Base-by-base conservation (phyloP, 805 yeast genomes). In the Ogataea polymorpha region DNA sequence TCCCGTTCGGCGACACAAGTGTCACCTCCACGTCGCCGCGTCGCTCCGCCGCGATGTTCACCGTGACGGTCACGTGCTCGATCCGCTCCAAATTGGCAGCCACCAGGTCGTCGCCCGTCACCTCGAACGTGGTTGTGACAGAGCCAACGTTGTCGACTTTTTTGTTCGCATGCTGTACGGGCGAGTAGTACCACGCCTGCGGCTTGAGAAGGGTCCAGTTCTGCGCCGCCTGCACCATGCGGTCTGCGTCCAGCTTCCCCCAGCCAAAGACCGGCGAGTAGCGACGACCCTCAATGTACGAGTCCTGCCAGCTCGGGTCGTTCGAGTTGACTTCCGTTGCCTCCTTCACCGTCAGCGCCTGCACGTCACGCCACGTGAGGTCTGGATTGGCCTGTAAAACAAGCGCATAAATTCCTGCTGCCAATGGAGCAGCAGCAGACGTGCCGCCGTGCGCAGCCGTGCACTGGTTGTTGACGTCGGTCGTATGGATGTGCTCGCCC, bases 361-460 rank as follows among this genome's bases (percentile, higher is more conserved):
- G 99, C 41, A 90, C 72, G 59, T 93, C 99, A 59, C 99, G 76
- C 99, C 99, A 93, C 0, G 96, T 86, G 41, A 93, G 73, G 4
- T 82, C 74, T 1, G 96, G 96, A 50, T 95, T 85, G 3, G 83
- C 89, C 52, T 82, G 80, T 37, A 93, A 68, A 2, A 86, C 86
- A 38, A 93, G 68, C 0, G 97, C 77, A 59, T 86, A 88, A 1
- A 93, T 74, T n/a, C 98, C 99, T 0, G 98, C 97, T 0, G 97
- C 98, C 42, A 93, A 71, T 0, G 99, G 99, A 0, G 99, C 99
- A 12, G 99, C 97, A 0, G 99, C 99, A 16, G 98, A 91, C 0
- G 99, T 93, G 15, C 99, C 99, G 9, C 97, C 96, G 62, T 93
- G 99, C 18, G 53, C 62, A 27, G 72, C 72, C 2, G 95, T 68